Conservation (phyloP, 768 basidiomycete species). For the Boletales sp. region DNA sequence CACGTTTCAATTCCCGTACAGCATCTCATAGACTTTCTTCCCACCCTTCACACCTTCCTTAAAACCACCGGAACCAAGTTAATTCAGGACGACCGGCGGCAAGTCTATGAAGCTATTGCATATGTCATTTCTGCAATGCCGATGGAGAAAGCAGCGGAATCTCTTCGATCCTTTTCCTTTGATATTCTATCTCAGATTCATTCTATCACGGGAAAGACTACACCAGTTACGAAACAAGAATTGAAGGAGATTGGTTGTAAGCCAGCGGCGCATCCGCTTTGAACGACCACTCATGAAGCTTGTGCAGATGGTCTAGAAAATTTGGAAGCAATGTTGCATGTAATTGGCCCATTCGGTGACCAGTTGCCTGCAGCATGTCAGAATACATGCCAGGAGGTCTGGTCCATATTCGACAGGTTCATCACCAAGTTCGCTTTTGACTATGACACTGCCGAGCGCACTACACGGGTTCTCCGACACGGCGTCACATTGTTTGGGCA, state of each 20-base stretch:
- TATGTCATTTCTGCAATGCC: slow-evolving; percentile 94
- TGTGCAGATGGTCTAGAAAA: slow-evolving; percentile 80
- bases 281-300: slow-evolving; percentile 7
- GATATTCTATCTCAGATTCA: slow-evolving; percentile 83
- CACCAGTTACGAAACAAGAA: slow-evolving; percentile 64
- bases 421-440: slow-evolving; percentile 73
- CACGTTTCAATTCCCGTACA: slow-evolving; percentile 26
- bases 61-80: slow-evolving; percentile 75
- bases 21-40: slow-evolving; percentile 90
- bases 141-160: slow-evolving; percentile 81
- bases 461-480: slow-evolving; percentile 79
- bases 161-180: slow-evolving; percentile 80
- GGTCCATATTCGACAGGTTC: slow-evolving; percentile 79
- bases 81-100: slow-evolving; percentile 80
- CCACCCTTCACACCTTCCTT: slow-evolving; percentile 88
- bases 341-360: slow-evolving; percentile 79
- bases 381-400: slow-evolving; percentile 74
- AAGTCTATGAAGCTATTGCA: slow-evolving; percentile 94
- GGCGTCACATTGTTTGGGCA: slow-evolving; percentile 79
- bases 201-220: slow-evolving; percentile 49
- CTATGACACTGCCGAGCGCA: slow-evolving; percentile 75
- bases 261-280: slow-evolving; percentile 22
- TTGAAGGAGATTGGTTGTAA: slow-evolving; percentile 64
- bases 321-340: slow-evolving; percentile 84
- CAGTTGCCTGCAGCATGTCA: slow-evolving; percentile 78